Evolutionary conservation across 208 protist genomes (phyloP).

Genomic region (Crithidia fasciculata): DNA sequence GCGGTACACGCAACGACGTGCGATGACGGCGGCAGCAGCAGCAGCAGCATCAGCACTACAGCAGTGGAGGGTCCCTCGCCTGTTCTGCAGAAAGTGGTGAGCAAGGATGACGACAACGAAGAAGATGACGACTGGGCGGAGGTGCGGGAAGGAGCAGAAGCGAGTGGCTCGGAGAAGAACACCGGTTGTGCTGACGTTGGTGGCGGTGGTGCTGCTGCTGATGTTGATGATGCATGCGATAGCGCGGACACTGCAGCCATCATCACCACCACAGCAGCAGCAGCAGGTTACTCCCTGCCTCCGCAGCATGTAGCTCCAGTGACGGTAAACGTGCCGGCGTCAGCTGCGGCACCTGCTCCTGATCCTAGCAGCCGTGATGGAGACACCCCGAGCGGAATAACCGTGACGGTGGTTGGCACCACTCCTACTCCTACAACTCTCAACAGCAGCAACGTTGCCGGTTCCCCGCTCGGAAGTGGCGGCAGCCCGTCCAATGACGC

Average conservation of each 20-base stretch:
- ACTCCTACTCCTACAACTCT: not conserved
- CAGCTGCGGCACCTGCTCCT: too few species aligned
- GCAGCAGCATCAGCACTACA: slow-evolving; percentile 3
- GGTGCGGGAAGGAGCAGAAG: not conserved
- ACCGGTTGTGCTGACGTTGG: not conserved
- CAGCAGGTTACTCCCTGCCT: too few species aligned
- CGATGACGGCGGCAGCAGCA: not conserved
- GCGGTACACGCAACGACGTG: not conserved
- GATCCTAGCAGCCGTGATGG: too few species aligned
- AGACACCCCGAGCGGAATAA: too few species aligned
- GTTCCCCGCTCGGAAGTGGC: slow-evolving; percentile 1
- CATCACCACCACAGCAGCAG: too few species aligned
- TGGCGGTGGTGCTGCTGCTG: not conserved
- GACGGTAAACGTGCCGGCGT: too few species aligned
- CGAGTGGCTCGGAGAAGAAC: too few species aligned
- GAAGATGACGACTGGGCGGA: not conserved
- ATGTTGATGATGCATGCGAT: too few species aligned
- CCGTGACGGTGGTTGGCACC: not conserved
- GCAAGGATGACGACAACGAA: not conserved
- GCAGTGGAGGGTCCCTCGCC: not conserved
- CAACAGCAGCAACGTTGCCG: not conserved
- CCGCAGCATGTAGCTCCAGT: too few species aligned
- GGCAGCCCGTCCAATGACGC: slow-evolving; percentile 14
- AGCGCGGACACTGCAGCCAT: too few species aligned
- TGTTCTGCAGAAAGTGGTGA: not conserved